These are phyloP conservation scores for Scytalidium sp. DNA, from an alignment of 2,329 filamentous ascomycete genomes.

Conservation along the genomic window DNA sequence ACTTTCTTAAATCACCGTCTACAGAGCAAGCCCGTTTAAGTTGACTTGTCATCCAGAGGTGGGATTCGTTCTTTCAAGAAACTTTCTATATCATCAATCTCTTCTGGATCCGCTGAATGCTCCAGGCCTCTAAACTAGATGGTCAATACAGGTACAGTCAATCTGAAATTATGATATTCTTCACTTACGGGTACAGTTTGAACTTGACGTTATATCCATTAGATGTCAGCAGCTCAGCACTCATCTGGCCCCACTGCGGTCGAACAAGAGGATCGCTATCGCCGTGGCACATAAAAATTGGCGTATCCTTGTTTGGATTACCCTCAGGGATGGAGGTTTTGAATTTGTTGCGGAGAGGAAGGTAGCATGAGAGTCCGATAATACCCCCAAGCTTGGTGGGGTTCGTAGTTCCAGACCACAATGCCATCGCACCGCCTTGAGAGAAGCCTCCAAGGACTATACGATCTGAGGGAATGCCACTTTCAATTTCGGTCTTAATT, in stretches of 20 bases:
- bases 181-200: conserved; percentile 71
- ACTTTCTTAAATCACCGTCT: too few relatives aligned
- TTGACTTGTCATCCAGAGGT: conserved; percentile 31
- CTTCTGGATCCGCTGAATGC: conserved; percentile 73
- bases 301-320: conserved; percentile 69
- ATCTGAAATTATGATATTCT: neutral
- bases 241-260: conserved; percentile 64
- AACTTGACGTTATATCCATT: conserved; percentile 73
- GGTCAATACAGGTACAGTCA: conserved; percentile 1
- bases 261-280: conserved; percentile 70
- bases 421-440: conserved; percentile 82
- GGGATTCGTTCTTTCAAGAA: conserved; percentile 49
- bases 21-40: too few relatives aligned
- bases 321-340: conserved; percentile 52
- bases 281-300: conserved; percentile 90
- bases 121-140: conserved; percentile 53
- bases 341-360: conserved; percentile 67
- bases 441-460: conserved; percentile 86
- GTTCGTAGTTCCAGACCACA: conserved; percentile 75
- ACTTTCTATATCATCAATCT: conserved; percentile 77
- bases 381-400: conserved; percentile 80
- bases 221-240: conserved; percentile 63
- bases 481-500: conserved; percentile 75
- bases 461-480: conserved; percentile 76
- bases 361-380: conserved; percentile 79